These are phyloP conservation scores for Sporothrix luriei DNA, from an alignment of 2,329 filamentous ascomycete species.

Conservation along the genomic window DNA sequence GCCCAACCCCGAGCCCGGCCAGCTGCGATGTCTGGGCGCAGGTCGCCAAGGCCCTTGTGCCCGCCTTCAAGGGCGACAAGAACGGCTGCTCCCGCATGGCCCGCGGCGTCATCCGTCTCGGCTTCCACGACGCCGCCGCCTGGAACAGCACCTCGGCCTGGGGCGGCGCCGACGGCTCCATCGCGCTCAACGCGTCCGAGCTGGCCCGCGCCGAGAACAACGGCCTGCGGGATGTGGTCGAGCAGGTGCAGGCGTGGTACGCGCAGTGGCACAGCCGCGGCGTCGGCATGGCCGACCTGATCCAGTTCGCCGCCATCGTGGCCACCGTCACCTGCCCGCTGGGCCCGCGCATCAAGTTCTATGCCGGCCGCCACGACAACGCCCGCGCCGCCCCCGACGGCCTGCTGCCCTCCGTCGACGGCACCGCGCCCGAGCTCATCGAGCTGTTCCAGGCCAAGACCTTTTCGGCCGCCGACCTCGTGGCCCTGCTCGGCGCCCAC, in stretches of 20 bases:
- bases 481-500: slow-evolving; percentile 59
- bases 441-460: slow-evolving; percentile 55
- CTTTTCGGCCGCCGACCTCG: slow-evolving; percentile 53
- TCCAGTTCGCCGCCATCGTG: slow-evolving; percentile 48
- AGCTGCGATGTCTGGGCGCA: slow-evolving; percentile 46
- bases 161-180: slow-evolving; percentile 50
- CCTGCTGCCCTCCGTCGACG: slow-evolving; percentile 50
- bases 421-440: slow-evolving; percentile 49
- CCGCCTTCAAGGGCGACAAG: slow-evolving; percentile 41
- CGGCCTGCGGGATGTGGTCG: slow-evolving; percentile 48
- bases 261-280: slow-evolving; percentile 49
- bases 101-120: slow-evolving; percentile 49
- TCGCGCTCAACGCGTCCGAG: slow-evolving; percentile 50
- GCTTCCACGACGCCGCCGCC: slow-evolving; percentile 52
- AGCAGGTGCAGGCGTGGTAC: slow-evolving; percentile 45
- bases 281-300: slow-evolving; percentile 49
- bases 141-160: slow-evolving; percentile 46
- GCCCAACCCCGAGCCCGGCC: slow-evolving; percentile 30
- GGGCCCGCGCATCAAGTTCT: slow-evolving; percentile 53
- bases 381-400: slow-evolving; percentile 37
- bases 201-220: slow-evolving; percentile 52
- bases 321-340: slow-evolving; percentile 55
- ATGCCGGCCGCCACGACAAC: slow-evolving; percentile 40
- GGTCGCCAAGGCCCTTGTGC: slow-evolving; percentile 44
- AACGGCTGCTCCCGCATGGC: slow-evolving; percentile 47